phyloP scores from a whole-genome alignment of 2,329 filamentous ascomycete species.

The Colletotrichum echinochloae region DNA sequence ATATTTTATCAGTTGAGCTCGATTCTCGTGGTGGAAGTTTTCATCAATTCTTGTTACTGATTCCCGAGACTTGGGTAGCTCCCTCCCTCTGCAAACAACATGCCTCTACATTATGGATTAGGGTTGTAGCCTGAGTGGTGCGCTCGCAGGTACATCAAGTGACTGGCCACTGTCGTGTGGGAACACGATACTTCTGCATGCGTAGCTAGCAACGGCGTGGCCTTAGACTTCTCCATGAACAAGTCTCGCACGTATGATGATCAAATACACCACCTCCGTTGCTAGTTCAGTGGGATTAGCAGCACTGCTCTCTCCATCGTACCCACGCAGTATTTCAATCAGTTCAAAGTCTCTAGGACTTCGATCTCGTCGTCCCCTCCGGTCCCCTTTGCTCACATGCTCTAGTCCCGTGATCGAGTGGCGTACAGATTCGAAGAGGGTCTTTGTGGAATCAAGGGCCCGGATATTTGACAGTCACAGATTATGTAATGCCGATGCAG shows the following conservation, averaged over 20 bases:
- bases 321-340: neutral
- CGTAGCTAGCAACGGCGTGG: neutral
- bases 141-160: neutral
- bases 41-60: neutral
- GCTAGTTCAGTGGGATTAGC: neutral
- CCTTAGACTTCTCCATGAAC: neutral
- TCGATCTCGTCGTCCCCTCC: neutral
- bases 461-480: too few relatives aligned
- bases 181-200: neutral
- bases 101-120: too few relatives aligned
- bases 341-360: neutral
- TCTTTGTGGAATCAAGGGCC: conserved; percentile 29
- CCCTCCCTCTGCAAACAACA: too few relatives aligned
- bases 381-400: neutral
- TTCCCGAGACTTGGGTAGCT: neutral
- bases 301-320: neutral
- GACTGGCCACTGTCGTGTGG: neutral
- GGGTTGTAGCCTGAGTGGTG: neutral
- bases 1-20: neutral
- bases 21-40: neutral
- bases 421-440: neutral
- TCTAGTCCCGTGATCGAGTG: too few relatives aligned
- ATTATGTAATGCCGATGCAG: neutral
- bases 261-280: neutral
- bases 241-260: neutral